Evolutionary conservation across 1,284 basidiomycete species (phyloP), one percentile per base, ranked within the genome.

Genomic region (Pseudozyma pruni): DNA sequence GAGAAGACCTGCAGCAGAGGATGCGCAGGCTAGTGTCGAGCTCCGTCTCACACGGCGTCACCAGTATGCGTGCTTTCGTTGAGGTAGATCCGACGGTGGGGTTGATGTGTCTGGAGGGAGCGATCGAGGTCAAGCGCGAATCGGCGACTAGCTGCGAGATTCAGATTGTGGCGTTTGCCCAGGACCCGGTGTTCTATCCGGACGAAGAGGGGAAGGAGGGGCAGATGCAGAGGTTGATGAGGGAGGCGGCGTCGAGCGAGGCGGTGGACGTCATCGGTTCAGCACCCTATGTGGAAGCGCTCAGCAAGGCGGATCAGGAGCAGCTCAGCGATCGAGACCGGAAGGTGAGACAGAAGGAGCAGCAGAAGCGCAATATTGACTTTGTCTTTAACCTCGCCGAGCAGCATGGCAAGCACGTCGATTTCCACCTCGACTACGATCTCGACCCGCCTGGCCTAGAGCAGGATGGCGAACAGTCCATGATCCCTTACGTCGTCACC

Each of bases 361-460:
- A 42, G 17, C 53, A 68, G 17, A 11, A 25, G 9, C 20, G 33
- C 1, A 71, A 71, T 29, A 50, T 73, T 19, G 29, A 41, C 0
- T 19, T 25, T 14, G 20, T 64, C 27, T 62, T 74, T 23, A 29
- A 46, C 1, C 40, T 74, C 8, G 72, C 72, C 1, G 4, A 22
- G 7, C 11, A 37, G 11, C 25, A 37, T 35, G 42, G 38, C 2
- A 44, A 50, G 19, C 64, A 74, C 14, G 57, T 74, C 2, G 72
- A 74, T n/a, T 69, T 74, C 22, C 72, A 74, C n/a, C 60, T 74
- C 16, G 72, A 74, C 32, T 73, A 74, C 55, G 68, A 73, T 33
- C 59, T 74, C 11, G 37, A 39, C 4, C 52, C 56, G 0, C 50
- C 55, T 4, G 46, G 54, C 0, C 0, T 4, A 0, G 38, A 54